phyloP scores from a whole-genome alignment of 2,329 filamentous ascomycete genomes.

The Aspergillus thermomutatus region DNA sequence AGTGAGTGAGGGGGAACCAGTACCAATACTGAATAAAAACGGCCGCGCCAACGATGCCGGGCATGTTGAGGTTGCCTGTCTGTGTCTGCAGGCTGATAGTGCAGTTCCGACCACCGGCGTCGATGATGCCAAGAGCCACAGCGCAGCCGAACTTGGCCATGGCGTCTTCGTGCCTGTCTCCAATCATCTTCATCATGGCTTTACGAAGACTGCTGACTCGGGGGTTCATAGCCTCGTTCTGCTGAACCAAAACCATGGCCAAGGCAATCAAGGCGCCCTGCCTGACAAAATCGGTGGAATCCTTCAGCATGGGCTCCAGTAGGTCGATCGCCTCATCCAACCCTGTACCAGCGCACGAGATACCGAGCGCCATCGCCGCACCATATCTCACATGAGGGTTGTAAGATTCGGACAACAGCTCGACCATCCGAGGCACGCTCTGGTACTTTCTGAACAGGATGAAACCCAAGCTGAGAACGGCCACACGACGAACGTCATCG shows the following conservation, averaged over 20 bases:
- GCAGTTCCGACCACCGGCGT: constrained; percentile 96
- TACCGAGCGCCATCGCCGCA: constrained; percentile 96
- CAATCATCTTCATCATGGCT: constrained; percentile 88
- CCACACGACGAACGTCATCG: constrained; percentile 91
- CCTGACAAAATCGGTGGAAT: constrained; percentile 95
- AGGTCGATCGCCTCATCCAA: constrained; percentile 95
- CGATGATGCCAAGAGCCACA: constrained; percentile 91
- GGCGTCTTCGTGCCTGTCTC: constrained; percentile 94
- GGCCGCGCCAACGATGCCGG: constrained; percentile 94
- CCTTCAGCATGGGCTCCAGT: constrained; percentile 98
- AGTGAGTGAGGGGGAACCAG: constrained; percentile 99
- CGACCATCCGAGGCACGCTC: constrained; percentile 97
- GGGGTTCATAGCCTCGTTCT: constrained; percentile 97
- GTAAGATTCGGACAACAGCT: constrained; percentile 95
- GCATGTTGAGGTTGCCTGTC: constrained; percentile 98
- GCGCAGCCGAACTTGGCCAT: constrained; percentile 99
- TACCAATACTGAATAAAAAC: constrained; percentile 99
- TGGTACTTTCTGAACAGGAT: constrained; percentile 97
- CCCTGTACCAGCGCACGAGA: constrained; percentile 94
- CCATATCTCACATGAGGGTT: constrained; percentile 98
- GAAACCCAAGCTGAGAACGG: constrained; percentile 96
- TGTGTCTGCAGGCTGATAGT: constrained; percentile 97
- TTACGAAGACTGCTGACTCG: constrained; percentile 90
- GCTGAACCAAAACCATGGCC: constrained; percentile 98
- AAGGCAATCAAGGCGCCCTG: constrained; percentile 93